A percentile compares a stretch with the other conserved stretches of the same genome.
These are phyloP conservation scores for Botryotinia convoluta DNA, from an alignment of 2,329 filamentous ascomycete genomes.

Conservation along the genomic window DNA sequence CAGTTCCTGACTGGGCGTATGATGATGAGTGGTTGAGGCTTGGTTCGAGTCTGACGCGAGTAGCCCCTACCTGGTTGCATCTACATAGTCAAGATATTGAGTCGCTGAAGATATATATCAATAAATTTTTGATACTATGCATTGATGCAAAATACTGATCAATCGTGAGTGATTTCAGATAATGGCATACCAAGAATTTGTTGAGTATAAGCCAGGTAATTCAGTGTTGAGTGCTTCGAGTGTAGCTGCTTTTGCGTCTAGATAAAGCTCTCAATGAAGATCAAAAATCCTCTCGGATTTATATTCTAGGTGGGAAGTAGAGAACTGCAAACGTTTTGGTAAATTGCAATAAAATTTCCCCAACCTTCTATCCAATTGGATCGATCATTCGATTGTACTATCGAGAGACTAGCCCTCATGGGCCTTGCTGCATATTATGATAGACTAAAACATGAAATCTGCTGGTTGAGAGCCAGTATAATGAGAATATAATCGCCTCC, in stretches of 20 bases:
- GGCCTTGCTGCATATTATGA: conserved; percentile 11
- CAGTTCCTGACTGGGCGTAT: not conserved
- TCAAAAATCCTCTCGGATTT: conserved; percentile 8
- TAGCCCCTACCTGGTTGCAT: not conserved
- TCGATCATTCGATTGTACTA: not conserved
- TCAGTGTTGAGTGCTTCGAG: conserved; percentile 22
- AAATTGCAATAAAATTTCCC: not conserved
- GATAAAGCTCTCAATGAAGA: conserved; percentile 9
- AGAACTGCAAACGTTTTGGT: conserved; percentile 11
- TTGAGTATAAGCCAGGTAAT: conserved; percentile 23
- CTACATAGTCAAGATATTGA: conserved; percentile 20
- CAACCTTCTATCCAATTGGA: conserved; percentile 10
- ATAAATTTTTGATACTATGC: conserved; percentile 7
- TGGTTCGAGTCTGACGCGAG: no score
- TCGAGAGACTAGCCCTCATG: not conserved
- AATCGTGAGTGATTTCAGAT: not conserved
- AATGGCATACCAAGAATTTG: not conserved
- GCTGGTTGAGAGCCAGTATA: conserved; percentile 4
- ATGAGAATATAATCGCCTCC: not conserved
- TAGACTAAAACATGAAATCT: conserved; percentile 20
- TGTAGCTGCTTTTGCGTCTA: conserved; percentile 10
- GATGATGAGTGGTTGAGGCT: not conserved
- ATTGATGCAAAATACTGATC: not conserved
- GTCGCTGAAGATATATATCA: conserved; percentile 22
- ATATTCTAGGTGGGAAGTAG: not conserved